Percentiles rank a stretch among this genome's conserved stretches.
These are phyloP conservation scores for Aspergillus sp. DNA, from an alignment of 2,329 filamentous ascomycete genomes.

Conservation along the genomic window DNA sequence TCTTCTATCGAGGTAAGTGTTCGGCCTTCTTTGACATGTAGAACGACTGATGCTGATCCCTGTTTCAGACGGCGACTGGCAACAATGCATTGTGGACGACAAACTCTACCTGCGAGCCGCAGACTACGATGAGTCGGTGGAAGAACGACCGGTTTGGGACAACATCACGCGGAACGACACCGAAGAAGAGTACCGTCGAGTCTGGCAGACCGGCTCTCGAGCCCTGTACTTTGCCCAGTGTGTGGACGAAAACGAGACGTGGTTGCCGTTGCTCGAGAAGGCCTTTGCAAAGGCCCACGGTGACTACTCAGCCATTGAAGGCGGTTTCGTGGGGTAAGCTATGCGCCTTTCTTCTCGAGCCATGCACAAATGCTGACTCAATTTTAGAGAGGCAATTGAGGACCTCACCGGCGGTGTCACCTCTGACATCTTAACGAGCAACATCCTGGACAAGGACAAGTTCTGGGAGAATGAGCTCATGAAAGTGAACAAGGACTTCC, in stretches of 20 bases:
- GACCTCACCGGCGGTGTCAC: constrained; percentile 56
- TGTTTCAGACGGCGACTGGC: constrained; percentile 79
- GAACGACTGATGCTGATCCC: neutral
- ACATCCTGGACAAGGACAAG: constrained; percentile 64
- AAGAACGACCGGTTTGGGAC: constrained; percentile 71
- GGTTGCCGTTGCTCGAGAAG: constrained; percentile 78
- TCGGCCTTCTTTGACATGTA: neutral
- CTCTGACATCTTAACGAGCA: constrained; percentile 45
- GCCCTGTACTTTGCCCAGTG: constrained; percentile 78
- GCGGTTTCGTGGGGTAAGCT: constrained; percentile 65
- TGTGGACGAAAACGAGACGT: constrained; percentile 74
- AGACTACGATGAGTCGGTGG: constrained; percentile 75
- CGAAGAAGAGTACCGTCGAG: constrained; percentile 68
- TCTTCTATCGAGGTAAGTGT: constrained; percentile 66
- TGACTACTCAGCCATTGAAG: constrained; percentile 72
- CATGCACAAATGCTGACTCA: neutral
- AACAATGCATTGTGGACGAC: constrained; percentile 87
- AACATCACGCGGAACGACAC: constrained; percentile 73
- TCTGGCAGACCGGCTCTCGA: constrained; percentile 72
- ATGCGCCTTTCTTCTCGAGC: neutral
- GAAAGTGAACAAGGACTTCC: constrained; percentile 76
- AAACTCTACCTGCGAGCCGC: constrained; percentile 82
- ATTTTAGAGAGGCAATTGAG: constrained; percentile 54
- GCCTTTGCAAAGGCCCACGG: constrained; percentile 83
- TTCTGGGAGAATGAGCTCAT: constrained; percentile 83